phyloP scores from a whole-genome alignment of 192 early-diverging fungal genomes.

The Coemansia sp. region DNA sequence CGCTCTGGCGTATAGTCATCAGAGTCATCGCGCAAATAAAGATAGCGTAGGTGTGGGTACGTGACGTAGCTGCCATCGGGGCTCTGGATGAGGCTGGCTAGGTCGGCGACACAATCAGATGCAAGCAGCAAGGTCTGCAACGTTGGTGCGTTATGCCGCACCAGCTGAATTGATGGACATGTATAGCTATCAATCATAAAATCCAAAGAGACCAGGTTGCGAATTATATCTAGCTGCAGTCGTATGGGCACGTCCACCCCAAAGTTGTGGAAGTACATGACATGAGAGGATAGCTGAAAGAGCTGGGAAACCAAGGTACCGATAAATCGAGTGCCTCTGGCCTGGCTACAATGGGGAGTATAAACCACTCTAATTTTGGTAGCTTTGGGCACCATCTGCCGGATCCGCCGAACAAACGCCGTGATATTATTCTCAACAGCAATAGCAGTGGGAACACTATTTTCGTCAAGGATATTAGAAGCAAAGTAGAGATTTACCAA shows the following conservation, averaged over 20 bases:
- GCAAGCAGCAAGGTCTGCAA: neutral
- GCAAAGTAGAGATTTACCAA: neutral
- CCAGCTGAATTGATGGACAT: neutral
- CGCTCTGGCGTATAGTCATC: neutral
- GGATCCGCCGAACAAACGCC: neutral
- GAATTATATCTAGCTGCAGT: neutral
- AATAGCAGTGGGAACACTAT: neutral
- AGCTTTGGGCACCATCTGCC: neutral
- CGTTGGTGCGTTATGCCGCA: neutral
- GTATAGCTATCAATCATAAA: neutral
- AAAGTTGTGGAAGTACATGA: neutral
- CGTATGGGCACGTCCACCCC: neutral
- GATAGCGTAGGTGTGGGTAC: neutral
- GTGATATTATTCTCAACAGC: neutral
- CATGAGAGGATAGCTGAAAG: neutral
- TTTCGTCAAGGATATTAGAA: neutral
- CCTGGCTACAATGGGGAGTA: neutral
- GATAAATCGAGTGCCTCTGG: neutral
- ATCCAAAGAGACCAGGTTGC: neutral
- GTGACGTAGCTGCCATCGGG: neutral
- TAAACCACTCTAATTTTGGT: neutral
- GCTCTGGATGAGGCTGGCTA: constrained; percentile 5
- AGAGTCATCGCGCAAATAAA: neutral
- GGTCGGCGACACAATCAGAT: neutral
- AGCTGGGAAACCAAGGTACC: neutral